These are phyloP conservation scores for Elymus sibiricus DNA, from an alignment of 176 grass and related monocot species.

Conservation along the genomic window DNA sequence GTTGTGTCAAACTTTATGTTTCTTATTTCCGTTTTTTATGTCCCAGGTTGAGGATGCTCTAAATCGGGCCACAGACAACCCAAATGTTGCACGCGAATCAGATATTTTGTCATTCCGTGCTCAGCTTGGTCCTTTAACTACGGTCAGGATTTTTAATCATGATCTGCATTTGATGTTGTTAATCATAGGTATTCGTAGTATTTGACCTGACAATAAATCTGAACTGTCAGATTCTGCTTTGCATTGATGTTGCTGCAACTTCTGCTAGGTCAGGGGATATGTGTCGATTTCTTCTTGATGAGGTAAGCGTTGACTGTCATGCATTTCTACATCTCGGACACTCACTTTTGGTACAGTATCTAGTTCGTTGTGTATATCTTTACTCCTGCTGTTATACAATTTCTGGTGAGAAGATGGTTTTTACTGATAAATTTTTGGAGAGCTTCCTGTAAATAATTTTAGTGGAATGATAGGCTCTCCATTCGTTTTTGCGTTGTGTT, in stretches of 20 bases:
- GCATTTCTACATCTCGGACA: slow-evolving; percentile 2
- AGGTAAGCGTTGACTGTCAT: slow-evolving; percentile 37
- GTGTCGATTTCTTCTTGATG: slow-evolving; percentile 82
- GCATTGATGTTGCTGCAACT: slow-evolving; percentile 82
- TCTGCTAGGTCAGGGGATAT: slow-evolving; percentile 71
- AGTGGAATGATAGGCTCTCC: neutral
- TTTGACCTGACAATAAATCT: slow-evolving; percentile 34
- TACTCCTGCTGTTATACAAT: neutral
- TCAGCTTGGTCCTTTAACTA: slow-evolving; percentile 80
- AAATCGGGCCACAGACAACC: slow-evolving; percentile 51
- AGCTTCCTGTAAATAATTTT: slow-evolving; percentile 6
- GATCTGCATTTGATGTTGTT: slow-evolving; percentile 25
- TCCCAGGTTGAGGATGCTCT: slow-evolving; percentile 70
- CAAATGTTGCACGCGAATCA: slow-evolving; percentile 49
- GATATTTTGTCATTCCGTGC: slow-evolving; percentile 71
- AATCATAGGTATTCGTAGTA: slow-evolving; percentile 10
- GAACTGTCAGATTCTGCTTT: slow-evolving; percentile 80
- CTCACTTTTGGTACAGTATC: neutral
- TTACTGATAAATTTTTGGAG: neutral
- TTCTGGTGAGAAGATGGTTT: slow-evolving; percentile 18
- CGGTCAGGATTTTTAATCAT: slow-evolving; percentile 40
- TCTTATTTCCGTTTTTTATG: slow-evolving; percentile 20
- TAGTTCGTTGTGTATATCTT: neutral
- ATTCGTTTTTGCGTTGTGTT: neutral
- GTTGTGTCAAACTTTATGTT: slow-evolving; percentile 5